phyloP scores from a whole-genome alignment of 192 early-diverging fungal genomes.

The Dissophora globulifera region DNA sequence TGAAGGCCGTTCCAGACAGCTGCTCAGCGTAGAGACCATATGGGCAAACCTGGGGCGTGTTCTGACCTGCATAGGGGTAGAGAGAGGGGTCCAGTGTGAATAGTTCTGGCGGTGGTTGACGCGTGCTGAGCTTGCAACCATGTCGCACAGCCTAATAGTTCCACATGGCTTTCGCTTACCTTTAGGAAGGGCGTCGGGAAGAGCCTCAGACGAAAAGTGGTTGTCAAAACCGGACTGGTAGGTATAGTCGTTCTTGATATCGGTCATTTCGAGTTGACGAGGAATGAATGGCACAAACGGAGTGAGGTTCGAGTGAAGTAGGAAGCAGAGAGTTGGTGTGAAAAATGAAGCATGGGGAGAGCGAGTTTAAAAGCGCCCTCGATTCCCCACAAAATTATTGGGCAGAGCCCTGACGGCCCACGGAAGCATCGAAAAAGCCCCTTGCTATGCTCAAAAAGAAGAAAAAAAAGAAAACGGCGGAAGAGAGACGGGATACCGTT shows the following conservation, averaged over 20 bases:
- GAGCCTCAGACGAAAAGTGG: constrained; percentile 86
- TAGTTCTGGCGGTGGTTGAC: not conserved
- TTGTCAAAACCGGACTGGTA: constrained; percentile 92
- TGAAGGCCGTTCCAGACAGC: constrained; percentile 93
- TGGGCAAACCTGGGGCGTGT: constrained; percentile 91
- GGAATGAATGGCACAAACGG: not conserved
- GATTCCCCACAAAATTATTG: constrained; percentile 9
- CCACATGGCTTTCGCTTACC: constrained; percentile 54
- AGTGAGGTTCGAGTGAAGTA: not conserved
- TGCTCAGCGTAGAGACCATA: constrained; percentile 96
- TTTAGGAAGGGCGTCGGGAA: constrained; percentile 83
- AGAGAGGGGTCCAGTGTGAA: not conserved
- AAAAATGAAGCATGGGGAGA: constrained; percentile 1
- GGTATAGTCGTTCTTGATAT: constrained; percentile 54
- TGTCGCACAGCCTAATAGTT: too few relatives aligned
- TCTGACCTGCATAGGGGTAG: constrained; percentile 68
- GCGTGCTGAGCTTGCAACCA: not conserved
- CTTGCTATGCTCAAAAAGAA: not conserved
- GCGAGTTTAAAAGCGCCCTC: not conserved
- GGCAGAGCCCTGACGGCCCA: constrained; percentile 3
- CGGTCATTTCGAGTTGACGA: constrained; percentile 9
- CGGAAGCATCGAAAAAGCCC: constrained; percentile 10
- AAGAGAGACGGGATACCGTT: not conserved
- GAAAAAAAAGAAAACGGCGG: constrained; percentile 12
- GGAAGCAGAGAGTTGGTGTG: constrained; percentile 3